These are phyloP conservation scores for Rosa rugosa DNA, from an alignment of 306 rosid species.

Conservation along the genomic window DNA sequence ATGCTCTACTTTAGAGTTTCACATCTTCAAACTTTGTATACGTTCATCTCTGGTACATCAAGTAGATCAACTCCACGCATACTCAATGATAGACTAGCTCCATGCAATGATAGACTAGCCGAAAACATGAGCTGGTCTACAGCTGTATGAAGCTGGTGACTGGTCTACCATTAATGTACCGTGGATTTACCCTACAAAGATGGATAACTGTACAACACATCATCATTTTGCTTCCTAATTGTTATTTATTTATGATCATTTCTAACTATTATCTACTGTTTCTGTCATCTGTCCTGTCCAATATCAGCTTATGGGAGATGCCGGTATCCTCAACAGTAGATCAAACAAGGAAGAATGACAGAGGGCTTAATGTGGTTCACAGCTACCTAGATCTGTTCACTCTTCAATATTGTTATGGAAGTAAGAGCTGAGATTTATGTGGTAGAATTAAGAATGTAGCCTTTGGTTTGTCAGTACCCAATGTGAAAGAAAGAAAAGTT, in stretches of 20 bases:
- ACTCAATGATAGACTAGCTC: not conserved
- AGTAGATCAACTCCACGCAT: not conserved
- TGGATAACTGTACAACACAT: too few species aligned
- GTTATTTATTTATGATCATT: not conserved
- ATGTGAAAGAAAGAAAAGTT: constrained; percentile 6
- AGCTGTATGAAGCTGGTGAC: not conserved
- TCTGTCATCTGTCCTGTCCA: not conserved
- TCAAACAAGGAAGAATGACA: not conserved
- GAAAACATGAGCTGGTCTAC: not conserved
- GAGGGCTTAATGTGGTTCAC: constrained; percentile 23
- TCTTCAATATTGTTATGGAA: not conserved
- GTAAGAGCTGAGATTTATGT: not conserved
- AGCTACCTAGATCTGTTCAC: constrained; percentile 20
- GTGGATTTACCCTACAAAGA: too few species aligned
- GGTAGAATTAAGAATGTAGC: not conserved
- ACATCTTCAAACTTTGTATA: not conserved
- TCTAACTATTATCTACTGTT: not conserved
- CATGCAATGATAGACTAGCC: not conserved
- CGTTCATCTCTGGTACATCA: not conserved
- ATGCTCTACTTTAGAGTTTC: not conserved
- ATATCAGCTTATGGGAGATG: constrained; percentile 45
- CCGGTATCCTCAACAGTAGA: constrained; percentile 48
- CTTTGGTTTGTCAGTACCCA: constrained; percentile 6
- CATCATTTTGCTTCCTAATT: too few species aligned
- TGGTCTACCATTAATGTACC: not conserved